phyloP scores from a whole-genome alignment of 148 eudicot species.

The Agrostemma githago region DNA sequence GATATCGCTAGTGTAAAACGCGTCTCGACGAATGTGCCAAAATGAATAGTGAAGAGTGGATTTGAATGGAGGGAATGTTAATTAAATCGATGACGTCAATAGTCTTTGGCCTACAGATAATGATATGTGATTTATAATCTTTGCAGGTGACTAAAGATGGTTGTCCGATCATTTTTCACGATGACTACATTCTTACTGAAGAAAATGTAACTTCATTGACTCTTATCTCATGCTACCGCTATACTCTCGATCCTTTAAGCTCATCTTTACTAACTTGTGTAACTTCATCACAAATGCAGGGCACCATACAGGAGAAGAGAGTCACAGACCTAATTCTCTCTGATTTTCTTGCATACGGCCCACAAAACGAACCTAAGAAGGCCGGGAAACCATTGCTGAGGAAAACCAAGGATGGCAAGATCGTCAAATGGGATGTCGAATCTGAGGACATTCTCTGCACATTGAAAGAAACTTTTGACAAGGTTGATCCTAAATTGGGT shows the following conservation, averaged over 20 bases:
- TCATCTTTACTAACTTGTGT: not conserved
- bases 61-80: too few species aligned
- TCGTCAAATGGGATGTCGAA: conserved; percentile 67
- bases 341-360: conserved; percentile 71
- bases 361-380: conserved; percentile 42
- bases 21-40: too few species aligned
- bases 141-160: conserved; percentile 86
- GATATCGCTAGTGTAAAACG: too few species aligned
- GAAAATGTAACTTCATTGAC: conserved; percentile 49
- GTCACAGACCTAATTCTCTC: conserved; percentile 58
- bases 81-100: too few species aligned
- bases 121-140: conserved; percentile 8
- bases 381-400: conserved; percentile 57
- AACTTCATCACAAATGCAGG: conserved; percentile 33
- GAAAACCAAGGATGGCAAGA: conserved; percentile 63
- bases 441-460: conserved; percentile 61
- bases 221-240: not conserved
- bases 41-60: too few species aligned
- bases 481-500: conserved; percentile 59
- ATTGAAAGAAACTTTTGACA: conserved; percentile 66
- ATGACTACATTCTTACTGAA: conserved; percentile 60
- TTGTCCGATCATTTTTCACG: conserved; percentile 84
- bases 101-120: too few species aligned
- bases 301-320: conserved; percentile 53
- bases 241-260: too few species aligned